Percentiles rank a stretch among this genome's conserved stretches.
phyloP scores from a whole-genome alignment of 2,329 filamentous ascomycete species.

The Samsoniella hepiali region DNA sequence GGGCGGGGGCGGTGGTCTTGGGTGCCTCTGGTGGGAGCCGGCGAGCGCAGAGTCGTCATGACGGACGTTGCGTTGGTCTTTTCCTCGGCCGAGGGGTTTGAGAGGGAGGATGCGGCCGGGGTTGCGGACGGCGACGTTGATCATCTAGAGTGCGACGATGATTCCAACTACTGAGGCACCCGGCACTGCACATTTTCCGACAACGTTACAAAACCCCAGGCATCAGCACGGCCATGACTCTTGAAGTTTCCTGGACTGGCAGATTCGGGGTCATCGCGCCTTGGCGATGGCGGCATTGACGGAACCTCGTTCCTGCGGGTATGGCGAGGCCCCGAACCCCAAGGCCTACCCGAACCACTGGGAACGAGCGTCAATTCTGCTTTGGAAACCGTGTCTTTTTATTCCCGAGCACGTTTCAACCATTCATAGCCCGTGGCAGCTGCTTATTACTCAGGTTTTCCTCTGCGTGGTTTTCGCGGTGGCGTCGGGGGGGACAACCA shows the following conservation, averaged over 20 bases:
- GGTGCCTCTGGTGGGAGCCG: background rate
- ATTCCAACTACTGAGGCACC: background rate
- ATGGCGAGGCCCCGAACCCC: background rate
- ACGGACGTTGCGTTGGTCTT: background rate
- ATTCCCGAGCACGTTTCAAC: conserved; percentile 9
- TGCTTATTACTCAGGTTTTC: no score
- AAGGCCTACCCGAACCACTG: background rate
- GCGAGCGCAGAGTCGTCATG: background rate
- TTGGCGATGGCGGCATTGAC: no score
- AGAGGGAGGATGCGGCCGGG: background rate
- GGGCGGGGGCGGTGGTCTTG: background rate
- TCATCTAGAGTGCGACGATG: background rate
- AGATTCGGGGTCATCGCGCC: no score
- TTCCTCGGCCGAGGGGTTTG: background rate
- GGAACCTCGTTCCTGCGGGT: no score
- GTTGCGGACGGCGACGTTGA: background rate
- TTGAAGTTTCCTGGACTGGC: no score
- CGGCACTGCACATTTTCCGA: background rate
- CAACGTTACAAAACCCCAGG: background rate
- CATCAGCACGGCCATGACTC: background rate
- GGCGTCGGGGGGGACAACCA: background rate
- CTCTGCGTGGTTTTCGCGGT: conserved; percentile 13
- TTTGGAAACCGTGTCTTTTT: background rate
- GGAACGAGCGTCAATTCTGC: background rate
- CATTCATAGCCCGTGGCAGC: background rate